A percentile compares a stretch with the other conserved stretches of the same genome.
Conservation (phyloP, 2,329 filamentous ascomycete species). For the Exophiala aquamarina region DNA sequence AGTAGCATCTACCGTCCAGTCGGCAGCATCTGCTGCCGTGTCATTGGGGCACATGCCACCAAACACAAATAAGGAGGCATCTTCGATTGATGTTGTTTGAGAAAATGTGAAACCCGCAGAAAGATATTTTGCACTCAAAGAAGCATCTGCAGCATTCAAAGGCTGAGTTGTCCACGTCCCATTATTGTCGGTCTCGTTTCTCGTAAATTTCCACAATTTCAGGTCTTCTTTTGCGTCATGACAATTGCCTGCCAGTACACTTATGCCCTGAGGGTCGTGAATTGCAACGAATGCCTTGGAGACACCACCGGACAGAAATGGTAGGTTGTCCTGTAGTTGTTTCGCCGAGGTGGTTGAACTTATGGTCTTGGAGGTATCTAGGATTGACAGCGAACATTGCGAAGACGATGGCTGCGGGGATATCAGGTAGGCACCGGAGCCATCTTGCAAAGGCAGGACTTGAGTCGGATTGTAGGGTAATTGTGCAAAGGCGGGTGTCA, state of each 20-base stretch:
- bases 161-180: slow-evolving; percentile 56
- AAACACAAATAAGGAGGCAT: slow-evolving; percentile 68
- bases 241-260: slow-evolving; percentile 75
- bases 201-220: slow-evolving; percentile 68
- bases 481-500: slow-evolving; percentile 33
- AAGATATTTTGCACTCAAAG: slow-evolving; percentile 56
- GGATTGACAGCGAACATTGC: slow-evolving; percentile 57
- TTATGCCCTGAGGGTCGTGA: slow-evolving; percentile 63
- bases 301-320: slow-evolving; percentile 57
- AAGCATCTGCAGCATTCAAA: slow-evolving; percentile 35
- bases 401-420: slow-evolving; percentile 52
- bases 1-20: slow-evolving; percentile 67
- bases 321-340: slow-evolving; percentile 50
- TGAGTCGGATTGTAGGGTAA: slow-evolving; percentile 78
- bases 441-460: slow-evolving; percentile 59
- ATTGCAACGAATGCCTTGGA: slow-evolving; percentile 65
- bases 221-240: slow-evolving; percentile 50
- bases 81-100: slow-evolving; percentile 52
- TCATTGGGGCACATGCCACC: slow-evolving; percentile 76
- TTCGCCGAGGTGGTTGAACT: slow-evolving; percentile 45
- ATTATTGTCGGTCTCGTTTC: slow-evolving; percentile 43
- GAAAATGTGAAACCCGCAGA: slow-evolving; percentile 68
- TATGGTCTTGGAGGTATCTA: slow-evolving; percentile 65
- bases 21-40: slow-evolving; percentile 41
- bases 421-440: slow-evolving; percentile 69